Conservation (phyloP, 306 rosid species). For the Luffa acutangula region DNA sequence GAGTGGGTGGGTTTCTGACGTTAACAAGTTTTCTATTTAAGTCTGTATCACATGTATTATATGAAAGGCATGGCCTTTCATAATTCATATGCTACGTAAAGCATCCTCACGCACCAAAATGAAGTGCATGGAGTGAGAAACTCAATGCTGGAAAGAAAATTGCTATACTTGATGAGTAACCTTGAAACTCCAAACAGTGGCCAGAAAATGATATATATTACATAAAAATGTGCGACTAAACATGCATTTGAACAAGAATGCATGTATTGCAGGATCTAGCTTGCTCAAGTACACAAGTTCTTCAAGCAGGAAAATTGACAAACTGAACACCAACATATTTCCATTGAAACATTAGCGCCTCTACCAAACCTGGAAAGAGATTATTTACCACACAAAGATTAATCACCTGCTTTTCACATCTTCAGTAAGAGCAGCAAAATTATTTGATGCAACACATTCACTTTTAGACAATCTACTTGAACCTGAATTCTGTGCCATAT, state of each 20-base stretch:
- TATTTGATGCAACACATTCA: constrained; percentile 43
- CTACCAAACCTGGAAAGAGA: constrained; percentile 12
- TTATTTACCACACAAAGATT: constrained; percentile 16
- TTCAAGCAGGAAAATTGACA: background rate
- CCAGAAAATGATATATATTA: background rate
- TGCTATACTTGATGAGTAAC: background rate
- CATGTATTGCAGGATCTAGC: background rate
- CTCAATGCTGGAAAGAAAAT: background rate
- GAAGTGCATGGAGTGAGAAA: background rate
- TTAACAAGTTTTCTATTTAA: background rate
- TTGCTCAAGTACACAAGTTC: background rate
- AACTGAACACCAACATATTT: constrained; percentile 2
- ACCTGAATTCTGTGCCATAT: constrained; percentile 34
- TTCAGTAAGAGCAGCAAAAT: constrained; percentile 60
- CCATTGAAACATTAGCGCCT: constrained; percentile 12
- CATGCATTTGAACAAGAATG: background rate
- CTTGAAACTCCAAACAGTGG: constrained; percentile 1
- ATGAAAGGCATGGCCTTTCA: background rate
- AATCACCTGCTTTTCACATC: constrained; percentile 76
- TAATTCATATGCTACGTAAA: background rate
- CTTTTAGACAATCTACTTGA: constrained; percentile 32
- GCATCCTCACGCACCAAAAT: background rate
- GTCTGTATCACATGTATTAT: background rate
- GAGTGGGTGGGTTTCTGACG: background rate
- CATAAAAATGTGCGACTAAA: constrained; percentile 5